Conservation (phyloP, 1,284 basidiomycete species). For the Apiotrichum domesticum region DNA sequence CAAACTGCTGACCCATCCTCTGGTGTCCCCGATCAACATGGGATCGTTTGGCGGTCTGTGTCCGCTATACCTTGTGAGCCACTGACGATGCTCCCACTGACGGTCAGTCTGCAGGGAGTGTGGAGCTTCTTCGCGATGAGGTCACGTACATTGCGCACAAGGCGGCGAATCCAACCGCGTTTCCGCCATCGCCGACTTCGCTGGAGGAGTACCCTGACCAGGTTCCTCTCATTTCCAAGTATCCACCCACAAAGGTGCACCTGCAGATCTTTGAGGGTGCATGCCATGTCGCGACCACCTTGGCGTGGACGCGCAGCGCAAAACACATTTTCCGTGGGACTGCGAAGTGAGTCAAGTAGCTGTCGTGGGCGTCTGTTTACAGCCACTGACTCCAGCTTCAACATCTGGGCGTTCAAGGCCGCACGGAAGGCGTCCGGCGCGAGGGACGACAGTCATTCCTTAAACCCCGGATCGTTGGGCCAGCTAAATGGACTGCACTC, state of each 20-base stretch:
- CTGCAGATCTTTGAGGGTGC: constrained; percentile 48
- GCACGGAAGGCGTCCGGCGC: neutral
- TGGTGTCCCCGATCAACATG: constrained; percentile 50
- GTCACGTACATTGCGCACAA: constrained; percentile 51
- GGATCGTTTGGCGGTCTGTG: constrained; percentile 52
- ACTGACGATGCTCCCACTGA: neutral
- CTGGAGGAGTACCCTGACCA: constrained; percentile 46
- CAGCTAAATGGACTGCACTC: too few species aligned
- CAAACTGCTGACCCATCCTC: constrained; percentile 49
- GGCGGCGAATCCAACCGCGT: constrained; percentile 47
- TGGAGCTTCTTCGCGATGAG: constrained; percentile 48
- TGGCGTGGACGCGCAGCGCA: constrained; percentile 43
- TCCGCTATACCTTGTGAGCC: constrained; percentile 49
- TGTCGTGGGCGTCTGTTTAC: neutral
- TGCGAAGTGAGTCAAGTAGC: constrained; percentile 35
- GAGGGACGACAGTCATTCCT: too few species aligned
- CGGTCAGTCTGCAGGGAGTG: constrained; percentile 45
- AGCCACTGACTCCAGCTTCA: constrained; percentile 31
- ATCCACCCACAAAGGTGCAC: constrained; percentile 50
- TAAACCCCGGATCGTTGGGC: too few species aligned
- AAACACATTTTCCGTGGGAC: constrained; percentile 45
- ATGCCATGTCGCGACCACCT: constrained; percentile 45
- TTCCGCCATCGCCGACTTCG: constrained; percentile 41
- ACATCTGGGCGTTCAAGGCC: constrained; percentile 43
- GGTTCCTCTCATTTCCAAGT: constrained; percentile 40